phyloP scores from a whole-genome alignment of 768 basidiomycete species.

The Tremella fuciformis region DNA sequence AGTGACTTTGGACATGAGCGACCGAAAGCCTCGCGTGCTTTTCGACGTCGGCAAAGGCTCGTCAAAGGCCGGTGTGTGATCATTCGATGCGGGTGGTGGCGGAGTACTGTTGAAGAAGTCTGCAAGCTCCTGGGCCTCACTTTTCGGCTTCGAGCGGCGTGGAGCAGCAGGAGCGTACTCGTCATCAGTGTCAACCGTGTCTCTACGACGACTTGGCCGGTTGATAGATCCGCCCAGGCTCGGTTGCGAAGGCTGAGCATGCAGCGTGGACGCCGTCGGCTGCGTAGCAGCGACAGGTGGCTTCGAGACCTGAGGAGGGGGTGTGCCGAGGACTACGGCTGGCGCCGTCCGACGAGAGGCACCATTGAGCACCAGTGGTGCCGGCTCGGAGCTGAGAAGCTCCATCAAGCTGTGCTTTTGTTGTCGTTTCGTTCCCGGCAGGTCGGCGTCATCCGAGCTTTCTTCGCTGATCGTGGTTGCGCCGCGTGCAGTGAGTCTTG shows the following conservation, averaged over 20 bases:
- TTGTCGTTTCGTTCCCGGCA: background rate
- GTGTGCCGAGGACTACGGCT: conserved; percentile 38
- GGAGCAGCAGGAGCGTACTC: conserved; percentile 4
- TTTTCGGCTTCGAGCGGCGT: conserved; percentile 11
- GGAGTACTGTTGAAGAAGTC: conserved; percentile 43
- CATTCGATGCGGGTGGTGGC: conserved; percentile 22
- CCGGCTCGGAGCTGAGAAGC: conserved; percentile 29
- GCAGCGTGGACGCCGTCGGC: conserved; percentile 1
- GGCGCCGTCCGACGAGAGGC: conserved; percentile 27
- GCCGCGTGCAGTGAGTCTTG: conserved; percentile 14
- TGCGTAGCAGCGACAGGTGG: background rate
- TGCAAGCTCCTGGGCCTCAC: conserved; percentile 41
- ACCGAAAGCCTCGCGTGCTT: conserved; percentile 58
- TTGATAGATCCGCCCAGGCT: background rate
- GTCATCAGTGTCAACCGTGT: conserved; percentile 18
- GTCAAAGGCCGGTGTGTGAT: background rate
- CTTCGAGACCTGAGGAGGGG: conserved; percentile 26
- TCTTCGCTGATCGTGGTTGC: conserved; percentile 27
- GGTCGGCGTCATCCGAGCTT: conserved; percentile 11
- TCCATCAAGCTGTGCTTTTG: conserved; percentile 37
- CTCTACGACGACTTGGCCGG: conserved; percentile 4
- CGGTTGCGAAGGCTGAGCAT: conserved; percentile 6
- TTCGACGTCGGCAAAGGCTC: conserved; percentile 22
- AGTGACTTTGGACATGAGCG: conserved; percentile 77
- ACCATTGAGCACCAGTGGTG: conserved; percentile 1